These are phyloP conservation scores for Fusarium dimerum DNA, from an alignment of 2,329 filamentous ascomycete species.

Conservation along the genomic window DNA sequence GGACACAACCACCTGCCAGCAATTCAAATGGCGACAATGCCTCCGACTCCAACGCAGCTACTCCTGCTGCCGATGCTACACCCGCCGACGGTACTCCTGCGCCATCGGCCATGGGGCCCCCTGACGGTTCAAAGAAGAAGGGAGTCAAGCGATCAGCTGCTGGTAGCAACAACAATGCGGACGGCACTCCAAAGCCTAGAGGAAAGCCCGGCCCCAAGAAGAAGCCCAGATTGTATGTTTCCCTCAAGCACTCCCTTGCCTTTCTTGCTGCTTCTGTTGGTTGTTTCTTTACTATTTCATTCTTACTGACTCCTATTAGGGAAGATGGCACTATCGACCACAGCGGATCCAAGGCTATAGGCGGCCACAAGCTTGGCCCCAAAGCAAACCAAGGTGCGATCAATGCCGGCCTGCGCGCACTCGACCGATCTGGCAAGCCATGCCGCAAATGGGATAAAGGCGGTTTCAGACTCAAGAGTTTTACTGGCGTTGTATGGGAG, in stretches of 20 bases:
- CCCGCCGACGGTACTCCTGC: conserved; percentile 51
- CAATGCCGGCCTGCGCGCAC: conserved; percentile 90
- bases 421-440: conserved; percentile 88
- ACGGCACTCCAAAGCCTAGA: conserved; percentile 67
- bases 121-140: conserved; percentile 72
- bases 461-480: conserved; percentile 83
- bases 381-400: conserved; percentile 97
- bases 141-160: conserved; percentile 69
- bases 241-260: conserved; percentile 1
- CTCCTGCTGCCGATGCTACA: conserved; percentile 57
- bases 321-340: conserved; percentile 66
- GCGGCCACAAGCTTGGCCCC: conserved; percentile 82
- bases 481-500: conserved; percentile 84
- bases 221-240: conserved; percentile 86
- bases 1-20: conserved; percentile 30
- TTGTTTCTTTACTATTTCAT: neutral
- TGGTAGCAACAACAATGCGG: conserved; percentile 61
- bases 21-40: conserved; percentile 56
- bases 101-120: conserved; percentile 60
- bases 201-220: conserved; percentile 96
- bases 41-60: conserved; percentile 61
- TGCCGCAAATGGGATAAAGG: conserved; percentile 90
- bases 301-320: conserved; percentile 35
- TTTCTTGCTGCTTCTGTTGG: neutral
- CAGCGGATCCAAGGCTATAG: conserved; percentile 47